Percentiles rank a stretch among this genome's conserved stretches.
These are phyloP conservation scores for Phytopythium helicoides DNA, from an alignment of 352 stramenopile species.

Conservation along the genomic window DNA sequence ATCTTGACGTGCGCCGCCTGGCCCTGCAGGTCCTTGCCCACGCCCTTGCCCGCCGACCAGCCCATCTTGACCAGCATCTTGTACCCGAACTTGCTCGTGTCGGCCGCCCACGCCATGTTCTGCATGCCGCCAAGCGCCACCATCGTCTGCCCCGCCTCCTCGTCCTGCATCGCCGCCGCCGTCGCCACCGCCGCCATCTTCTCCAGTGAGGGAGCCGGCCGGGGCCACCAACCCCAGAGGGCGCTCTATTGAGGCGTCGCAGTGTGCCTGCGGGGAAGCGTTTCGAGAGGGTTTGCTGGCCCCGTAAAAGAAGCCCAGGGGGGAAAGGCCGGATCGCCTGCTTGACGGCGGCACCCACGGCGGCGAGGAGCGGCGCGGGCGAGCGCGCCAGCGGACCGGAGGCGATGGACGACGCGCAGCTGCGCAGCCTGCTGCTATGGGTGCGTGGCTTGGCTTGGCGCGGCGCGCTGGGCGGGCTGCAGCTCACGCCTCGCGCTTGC, in stretches of 20 bases:
- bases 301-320: too few species aligned
- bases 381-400: neutral
- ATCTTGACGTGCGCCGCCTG: constrained; percentile 88
- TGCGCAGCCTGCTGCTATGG: constrained; percentile 75
- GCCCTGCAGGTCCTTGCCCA: constrained; percentile 92
- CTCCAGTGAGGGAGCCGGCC: neutral
- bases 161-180: constrained; percentile 13
- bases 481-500: constrained; percentile 5
- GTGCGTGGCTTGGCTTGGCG: constrained; percentile 14
- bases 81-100: constrained; percentile 93
- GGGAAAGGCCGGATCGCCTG: too few species aligned
- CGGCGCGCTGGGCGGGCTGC: neutral
- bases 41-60: constrained; percentile 91
- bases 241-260: too few species aligned
- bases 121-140: constrained; percentile 81
- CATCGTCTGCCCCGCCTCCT: constrained; percentile 48
- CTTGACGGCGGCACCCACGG: neutral
- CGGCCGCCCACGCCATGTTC: constrained; percentile 86
- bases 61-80: constrained; percentile 97
- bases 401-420: constrained; percentile 66
- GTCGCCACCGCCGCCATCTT: constrained; percentile 26
- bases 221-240: too few species aligned
- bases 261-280: too few species aligned
- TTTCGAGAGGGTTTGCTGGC: too few species aligned
- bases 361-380: neutral